These are phyloP conservation scores for Sugiyamaella valdiviana DNA, from an alignment of 805 yeast genomes.

Conservation along the genomic window DNA sequence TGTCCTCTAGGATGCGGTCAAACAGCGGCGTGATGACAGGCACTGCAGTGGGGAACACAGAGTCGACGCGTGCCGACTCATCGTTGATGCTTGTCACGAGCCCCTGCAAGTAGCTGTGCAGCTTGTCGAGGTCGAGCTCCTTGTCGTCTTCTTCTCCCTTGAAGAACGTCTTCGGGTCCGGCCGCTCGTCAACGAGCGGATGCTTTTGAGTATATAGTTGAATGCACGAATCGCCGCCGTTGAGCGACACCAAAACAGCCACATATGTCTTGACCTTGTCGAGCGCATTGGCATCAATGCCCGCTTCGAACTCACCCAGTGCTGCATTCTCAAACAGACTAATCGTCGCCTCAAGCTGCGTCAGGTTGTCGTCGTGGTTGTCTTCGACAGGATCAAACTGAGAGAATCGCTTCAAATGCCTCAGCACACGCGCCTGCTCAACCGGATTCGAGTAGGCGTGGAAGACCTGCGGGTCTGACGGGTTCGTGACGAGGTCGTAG, in stretches of 20 bases:
- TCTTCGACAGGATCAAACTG: conserved; percentile 29
- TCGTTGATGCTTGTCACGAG: conserved; percentile 36
- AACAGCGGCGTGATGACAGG: conserved; percentile 45
- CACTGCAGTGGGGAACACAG: conserved; percentile 39
- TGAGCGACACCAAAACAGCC: conserved; percentile 29
- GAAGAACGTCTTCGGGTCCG: conserved; percentile 3
- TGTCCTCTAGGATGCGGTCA: conserved; percentile 39
- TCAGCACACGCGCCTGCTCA: conserved; percentile 44
- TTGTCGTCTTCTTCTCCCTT: conserved; percentile 7
- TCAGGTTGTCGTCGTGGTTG: conserved; percentile 32
- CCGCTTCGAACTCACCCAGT: conserved; percentile 59
- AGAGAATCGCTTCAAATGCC: conserved; percentile 38
- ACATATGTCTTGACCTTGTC: conserved; percentile 32
- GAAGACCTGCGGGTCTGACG: conserved; percentile 42
- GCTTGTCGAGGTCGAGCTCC: conserved; percentile 19
- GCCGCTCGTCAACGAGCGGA: conserved; percentile 13
- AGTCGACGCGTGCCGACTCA: conserved; percentile 37
- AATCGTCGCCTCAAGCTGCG: conserved; percentile 45
- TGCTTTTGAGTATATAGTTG: conserved; percentile 27
- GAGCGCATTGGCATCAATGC: conserved; percentile 44
- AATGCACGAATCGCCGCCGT: conserved; percentile 32
- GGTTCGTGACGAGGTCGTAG: conserved; percentile 38
- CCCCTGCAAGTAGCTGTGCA: conserved; percentile 19
- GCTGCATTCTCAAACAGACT: conserved; percentile 71
- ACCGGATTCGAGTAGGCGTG: conserved; percentile 43